These are phyloP conservation scores for Paralagenidium karlingii DNA, from an alignment of 352 stramenopile genomes.

Conservation along the genomic window DNA sequence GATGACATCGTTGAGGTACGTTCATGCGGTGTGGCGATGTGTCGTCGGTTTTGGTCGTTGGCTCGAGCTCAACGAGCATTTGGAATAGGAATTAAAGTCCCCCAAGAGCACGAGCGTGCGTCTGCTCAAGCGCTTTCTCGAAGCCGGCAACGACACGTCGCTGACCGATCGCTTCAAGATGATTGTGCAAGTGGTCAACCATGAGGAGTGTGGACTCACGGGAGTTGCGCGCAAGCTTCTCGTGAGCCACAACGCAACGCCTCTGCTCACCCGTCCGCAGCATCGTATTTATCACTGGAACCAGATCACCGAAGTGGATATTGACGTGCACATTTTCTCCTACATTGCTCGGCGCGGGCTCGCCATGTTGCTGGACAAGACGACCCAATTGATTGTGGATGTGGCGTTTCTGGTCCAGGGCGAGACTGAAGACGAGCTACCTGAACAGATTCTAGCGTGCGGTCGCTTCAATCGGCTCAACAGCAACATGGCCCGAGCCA, in stretches of 20 bases:
- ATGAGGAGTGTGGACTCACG: slow-evolving; percentile 67
- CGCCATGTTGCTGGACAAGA: slow-evolving; percentile 69
- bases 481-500: slow-evolving; percentile 24
- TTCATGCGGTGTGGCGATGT: not conserved
- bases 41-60: not conserved
- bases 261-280: slow-evolving; percentile 71
- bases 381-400: slow-evolving; percentile 71
- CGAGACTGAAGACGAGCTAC: slow-evolving; percentile 77
- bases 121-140: slow-evolving; percentile 60
- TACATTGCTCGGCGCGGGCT: slow-evolving; percentile 75
- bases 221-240: slow-evolving; percentile 70
- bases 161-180: slow-evolving; percentile 79
- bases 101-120: slow-evolving; percentile 37
- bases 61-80: too few relatives aligned
- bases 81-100: slow-evolving; percentile 36
- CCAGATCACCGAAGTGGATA: slow-evolving; percentile 42
- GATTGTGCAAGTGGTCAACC: slow-evolving; percentile 75
- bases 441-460: slow-evolving; percentile 76
- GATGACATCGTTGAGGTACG: slow-evolving; percentile 36
- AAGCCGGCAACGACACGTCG: slow-evolving; percentile 42
- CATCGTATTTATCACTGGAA: slow-evolving; percentile 74
- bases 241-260: slow-evolving; percentile 67
- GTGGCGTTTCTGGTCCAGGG: slow-evolving; percentile 79
- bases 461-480: slow-evolving; percentile 68
- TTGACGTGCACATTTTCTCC: slow-evolving; percentile 74